Conservation (phyloP, 2,329 filamentous ascomycete species). For the Parastagonospora avenae region DNA sequence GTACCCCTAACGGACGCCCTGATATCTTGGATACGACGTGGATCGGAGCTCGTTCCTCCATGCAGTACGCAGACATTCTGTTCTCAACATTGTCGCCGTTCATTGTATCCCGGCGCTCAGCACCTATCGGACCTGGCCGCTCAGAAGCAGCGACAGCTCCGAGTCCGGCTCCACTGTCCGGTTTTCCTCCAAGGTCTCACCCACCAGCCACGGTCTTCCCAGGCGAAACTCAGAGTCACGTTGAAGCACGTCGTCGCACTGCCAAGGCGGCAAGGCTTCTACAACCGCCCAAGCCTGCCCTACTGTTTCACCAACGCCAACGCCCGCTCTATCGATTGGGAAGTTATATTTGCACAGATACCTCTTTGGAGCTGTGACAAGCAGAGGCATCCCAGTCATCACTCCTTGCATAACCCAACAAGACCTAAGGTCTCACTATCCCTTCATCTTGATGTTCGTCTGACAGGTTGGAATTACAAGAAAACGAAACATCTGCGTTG, state of each 20-base stretch:
- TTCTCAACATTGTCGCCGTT: not conserved
- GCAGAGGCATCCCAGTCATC: slow-evolving; percentile 12
- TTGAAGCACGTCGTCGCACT: slow-evolving; percentile 22
- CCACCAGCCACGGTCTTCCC: slow-evolving; percentile 15
- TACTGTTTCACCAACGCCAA: slow-evolving; percentile 24
- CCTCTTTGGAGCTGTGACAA: slow-evolving; percentile 18
- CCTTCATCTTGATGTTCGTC: slow-evolving; percentile 4
- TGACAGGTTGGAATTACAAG: not conserved
- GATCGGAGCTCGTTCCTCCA: too few relatives aligned
- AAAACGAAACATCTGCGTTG: not conserved
- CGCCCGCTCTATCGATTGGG: slow-evolving; percentile 24
- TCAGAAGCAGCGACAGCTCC: not conserved
- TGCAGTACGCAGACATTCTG: not conserved
- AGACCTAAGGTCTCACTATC: not conserved
- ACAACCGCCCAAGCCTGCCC: slow-evolving; percentile 14
- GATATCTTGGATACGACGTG: too few relatives aligned
- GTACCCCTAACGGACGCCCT: too few relatives aligned
- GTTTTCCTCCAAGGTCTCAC: slow-evolving; percentile 7
- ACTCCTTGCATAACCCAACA: slow-evolving; percentile 11
- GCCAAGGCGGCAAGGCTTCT: slow-evolving; percentile 10
- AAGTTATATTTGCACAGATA: slow-evolving; percentile 15
- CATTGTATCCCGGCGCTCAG: not conserved
- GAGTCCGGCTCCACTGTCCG: slow-evolving; percentile 3
- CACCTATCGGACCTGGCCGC: not conserved
- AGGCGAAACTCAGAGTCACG: slow-evolving; percentile 12